Base-by-base conservation (phyloP, 176 grass and related monocot genomes). In the Eleusine coracana region DNA sequence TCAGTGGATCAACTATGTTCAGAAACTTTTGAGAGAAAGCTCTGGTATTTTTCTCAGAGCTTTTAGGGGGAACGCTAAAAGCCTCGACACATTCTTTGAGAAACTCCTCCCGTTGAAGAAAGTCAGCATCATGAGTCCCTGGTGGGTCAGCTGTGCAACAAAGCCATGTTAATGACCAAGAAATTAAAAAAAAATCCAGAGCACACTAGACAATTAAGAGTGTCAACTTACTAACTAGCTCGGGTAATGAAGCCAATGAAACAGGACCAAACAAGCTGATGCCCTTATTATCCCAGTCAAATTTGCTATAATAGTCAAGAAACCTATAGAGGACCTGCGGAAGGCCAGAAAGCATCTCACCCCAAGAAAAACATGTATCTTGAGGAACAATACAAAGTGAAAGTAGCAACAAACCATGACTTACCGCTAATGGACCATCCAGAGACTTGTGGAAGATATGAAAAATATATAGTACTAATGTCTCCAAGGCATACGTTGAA, bases 401-500 rank as follows among this genome's bases (percentile, higher is more conserved):
- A 11, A 63, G 12, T 20, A 76, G 2, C n/a, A 31, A 70, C 25
- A 10, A 37, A 42, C 81, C 34, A 69, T 55, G 76, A 86, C 90
- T 88, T 76, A 98, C 93, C 75, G 76, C 87, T 71, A 98, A 75
- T 75, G 93, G 93, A 40, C 92, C 91, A 88, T 92, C 80, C 48
- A 98, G 62, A 74, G 77, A 71, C 41, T 87, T 76, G 55, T 92
- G 87, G 70, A 95, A 98, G 75, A 95, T 69, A 91, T 90, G 92
- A 61, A 98, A 88, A 67, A 98, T 84, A 71, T 92, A 95, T 40
- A 98, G 44, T 7, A 98, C 87, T 48, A 98, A 84, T 80, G 63
- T 92, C 79, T 98, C 96, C 85, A 98, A 93, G 10, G 96, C 96
- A 79, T 98, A 95, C 10, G 96, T 98, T 36, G 96, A 98, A 72